Conservation (phyloP, 1,284 basidiomycete genomes). For the Grifola frondosa region DNA sequence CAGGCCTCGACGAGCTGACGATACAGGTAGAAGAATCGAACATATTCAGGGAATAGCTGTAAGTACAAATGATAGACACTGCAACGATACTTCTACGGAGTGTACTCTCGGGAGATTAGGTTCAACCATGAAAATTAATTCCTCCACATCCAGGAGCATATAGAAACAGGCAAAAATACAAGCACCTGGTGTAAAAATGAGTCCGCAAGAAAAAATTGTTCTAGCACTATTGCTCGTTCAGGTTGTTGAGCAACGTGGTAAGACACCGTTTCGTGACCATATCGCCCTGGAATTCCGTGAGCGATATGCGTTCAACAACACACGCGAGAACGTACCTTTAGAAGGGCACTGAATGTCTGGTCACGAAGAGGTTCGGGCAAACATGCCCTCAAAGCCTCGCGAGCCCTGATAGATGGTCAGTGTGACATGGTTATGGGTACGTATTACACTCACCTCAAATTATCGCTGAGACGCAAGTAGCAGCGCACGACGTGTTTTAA, state of each 20-base stretch:
- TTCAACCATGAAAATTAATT: slow-evolving; percentile 10
- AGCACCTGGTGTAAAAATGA: slow-evolving; percentile 18
- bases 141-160: slow-evolving; percentile 17
- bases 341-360: slow-evolving; percentile 87
- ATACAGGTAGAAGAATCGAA: slow-evolving; percentile 74
- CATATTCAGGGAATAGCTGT: too few species aligned
- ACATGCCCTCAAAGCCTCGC: slow-evolving; percentile 95
- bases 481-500: slow-evolving; percentile 99
- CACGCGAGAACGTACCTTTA: slow-evolving; percentile 62
- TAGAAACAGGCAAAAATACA: slow-evolving; percentile 23
- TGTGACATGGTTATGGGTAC: neutral
- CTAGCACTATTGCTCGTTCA: slow-evolving; percentile 52
- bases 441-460: slow-evolving; percentile 68
- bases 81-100: slow-evolving; percentile 14
- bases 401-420: slow-evolving; percentile 57
- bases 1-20: slow-evolving; percentile 81
- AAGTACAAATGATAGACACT: neutral
- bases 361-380: slow-evolving; percentile 96
- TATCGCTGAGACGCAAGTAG: slow-evolving; percentile 95
- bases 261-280: slow-evolving; percentile 97
- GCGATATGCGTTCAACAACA: neutral
- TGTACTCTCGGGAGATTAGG: slow-evolving; percentile 10
- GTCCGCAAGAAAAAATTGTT: slow-evolving; percentile 14
- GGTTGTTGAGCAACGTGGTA: slow-evolving; percentile 91
- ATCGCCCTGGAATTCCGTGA: slow-evolving; percentile 62